These are phyloP conservation scores for Tulasnella calospora DNA, from an alignment of 768 basidiomycete genomes.

Conservation along the genomic window DNA sequence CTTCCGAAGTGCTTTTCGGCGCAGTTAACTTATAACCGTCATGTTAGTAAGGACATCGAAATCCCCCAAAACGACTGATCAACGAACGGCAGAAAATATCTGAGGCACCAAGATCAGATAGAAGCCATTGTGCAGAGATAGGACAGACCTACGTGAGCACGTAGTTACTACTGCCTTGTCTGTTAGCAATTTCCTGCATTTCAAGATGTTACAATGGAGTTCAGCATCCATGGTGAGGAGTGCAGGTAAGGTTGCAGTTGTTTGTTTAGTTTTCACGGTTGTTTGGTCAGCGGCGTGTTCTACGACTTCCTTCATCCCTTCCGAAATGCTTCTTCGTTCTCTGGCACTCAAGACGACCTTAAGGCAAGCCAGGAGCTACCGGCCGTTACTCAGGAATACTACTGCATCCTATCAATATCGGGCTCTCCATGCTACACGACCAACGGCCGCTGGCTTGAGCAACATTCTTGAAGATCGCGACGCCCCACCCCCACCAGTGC, in stretches of 20 bases:
- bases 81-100: conserved; percentile 18
- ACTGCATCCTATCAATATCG: not conserved
- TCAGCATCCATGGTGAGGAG: conserved; percentile 29
- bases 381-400: not conserved
- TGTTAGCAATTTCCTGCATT: conserved; percentile 58
- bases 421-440: not conserved
- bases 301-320: not conserved
- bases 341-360: not conserved
- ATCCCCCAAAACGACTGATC: not conserved
- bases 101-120: not conserved
- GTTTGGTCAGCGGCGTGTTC: not conserved
- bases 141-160: conserved; percentile 45
- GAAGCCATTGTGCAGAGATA: not conserved
- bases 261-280: not conserved
- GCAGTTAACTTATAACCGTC: conserved; percentile 53
- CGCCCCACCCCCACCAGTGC: conserved; percentile 17
- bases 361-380: not conserved
- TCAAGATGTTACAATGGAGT: conserved; percentile 34
- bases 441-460: not conserved
- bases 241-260: not conserved
- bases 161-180: conserved; percentile 72
- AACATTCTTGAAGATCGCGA: conserved; percentile 22
- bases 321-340: conserved; percentile 16
- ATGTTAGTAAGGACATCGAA: not conserved
- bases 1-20: conserved; percentile 78